phyloP scores from a whole-genome alignment of 441 rosid species.

The Eugenia klotzschiana region DNA sequence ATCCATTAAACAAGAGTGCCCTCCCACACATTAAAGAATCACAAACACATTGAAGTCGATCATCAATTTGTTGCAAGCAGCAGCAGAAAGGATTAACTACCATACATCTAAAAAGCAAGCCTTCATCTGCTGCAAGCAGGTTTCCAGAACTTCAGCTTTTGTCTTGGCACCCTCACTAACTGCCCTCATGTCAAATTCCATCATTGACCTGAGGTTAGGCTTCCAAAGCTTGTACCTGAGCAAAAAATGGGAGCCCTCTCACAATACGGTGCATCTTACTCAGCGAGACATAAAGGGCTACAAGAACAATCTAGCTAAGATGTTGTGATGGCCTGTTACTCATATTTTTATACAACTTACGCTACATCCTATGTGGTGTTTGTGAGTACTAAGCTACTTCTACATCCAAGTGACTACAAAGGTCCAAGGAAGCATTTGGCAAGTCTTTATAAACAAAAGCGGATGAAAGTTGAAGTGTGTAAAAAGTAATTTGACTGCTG shows the following conservation, averaged over 20 bases:
- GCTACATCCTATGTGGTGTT: background rate
- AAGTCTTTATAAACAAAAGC: background rate
- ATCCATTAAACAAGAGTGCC: background rate
- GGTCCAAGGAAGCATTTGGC: background rate
- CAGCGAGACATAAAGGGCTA: background rate
- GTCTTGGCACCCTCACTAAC: slow-evolving; percentile 74
- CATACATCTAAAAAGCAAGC: slow-evolving; percentile 94
- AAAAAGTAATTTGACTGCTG: background rate
- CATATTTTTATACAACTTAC: background rate
- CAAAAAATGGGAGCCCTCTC: background rate
- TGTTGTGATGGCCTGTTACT: background rate
- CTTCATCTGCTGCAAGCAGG: slow-evolving; percentile 95
- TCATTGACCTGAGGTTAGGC: slow-evolving; percentile 89
- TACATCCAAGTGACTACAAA: background rate
- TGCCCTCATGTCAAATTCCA: slow-evolving; percentile 92
- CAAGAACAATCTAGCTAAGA: background rate
- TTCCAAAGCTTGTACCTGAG: slow-evolving; percentile 91
- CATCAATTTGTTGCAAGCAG: background rate
- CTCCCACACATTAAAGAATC: background rate
- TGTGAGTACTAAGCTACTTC: background rate
- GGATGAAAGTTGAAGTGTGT: background rate
- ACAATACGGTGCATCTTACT: background rate
- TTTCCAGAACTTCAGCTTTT: slow-evolving; percentile 67
- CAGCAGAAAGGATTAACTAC: slow-evolving; percentile 2
- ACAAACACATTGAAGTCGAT: background rate